phyloP scores from a whole-genome alignment of 768 basidiomycete species.

The Leccinum imitatum region DNA sequence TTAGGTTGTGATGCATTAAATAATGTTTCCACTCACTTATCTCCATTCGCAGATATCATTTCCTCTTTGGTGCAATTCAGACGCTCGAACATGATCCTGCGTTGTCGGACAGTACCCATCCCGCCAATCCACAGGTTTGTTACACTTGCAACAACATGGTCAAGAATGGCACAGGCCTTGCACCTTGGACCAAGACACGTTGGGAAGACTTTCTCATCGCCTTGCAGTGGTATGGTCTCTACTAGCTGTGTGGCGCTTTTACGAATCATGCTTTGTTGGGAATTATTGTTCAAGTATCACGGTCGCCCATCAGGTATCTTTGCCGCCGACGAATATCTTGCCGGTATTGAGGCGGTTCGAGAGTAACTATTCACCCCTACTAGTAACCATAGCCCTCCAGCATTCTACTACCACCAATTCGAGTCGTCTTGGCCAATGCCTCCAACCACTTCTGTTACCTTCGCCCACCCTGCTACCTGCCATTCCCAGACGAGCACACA shows the following conservation, averaged over 20 bases:
- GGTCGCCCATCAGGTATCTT: conserved; percentile 56
- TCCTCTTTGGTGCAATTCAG: conserved; percentile 6
- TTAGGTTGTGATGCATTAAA: background rate
- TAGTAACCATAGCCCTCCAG: background rate
- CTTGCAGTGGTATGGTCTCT: conserved; percentile 46
- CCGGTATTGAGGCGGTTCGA: conserved; percentile 52
- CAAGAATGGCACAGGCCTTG: conserved; percentile 49
- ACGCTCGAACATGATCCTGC: conserved; percentile 5
- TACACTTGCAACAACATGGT: conserved; percentile 51
- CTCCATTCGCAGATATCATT: conserved; percentile 1
- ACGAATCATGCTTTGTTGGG: conserved; percentile 38
- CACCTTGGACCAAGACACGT: conserved; percentile 51
- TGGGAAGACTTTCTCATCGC: conserved; percentile 60
- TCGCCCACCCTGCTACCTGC: background rate
- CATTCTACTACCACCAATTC: background rate
- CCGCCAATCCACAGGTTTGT: conserved; percentile 46
- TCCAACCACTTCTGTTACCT: background rate
- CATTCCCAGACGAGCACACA: background rate
- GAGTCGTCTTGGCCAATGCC: background rate
- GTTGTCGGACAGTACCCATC: conserved; percentile 1
- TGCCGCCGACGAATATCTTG: conserved; percentile 57
- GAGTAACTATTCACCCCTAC: conserved; percentile 37
- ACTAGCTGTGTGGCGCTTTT: conserved; percentile 4
- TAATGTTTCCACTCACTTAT: background rate
- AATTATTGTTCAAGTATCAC: conserved; percentile 57